Evolutionary conservation across 768 basidiomycete genomes (phyloP).

Genomic region (Dacryopinax spathularia): DNA sequence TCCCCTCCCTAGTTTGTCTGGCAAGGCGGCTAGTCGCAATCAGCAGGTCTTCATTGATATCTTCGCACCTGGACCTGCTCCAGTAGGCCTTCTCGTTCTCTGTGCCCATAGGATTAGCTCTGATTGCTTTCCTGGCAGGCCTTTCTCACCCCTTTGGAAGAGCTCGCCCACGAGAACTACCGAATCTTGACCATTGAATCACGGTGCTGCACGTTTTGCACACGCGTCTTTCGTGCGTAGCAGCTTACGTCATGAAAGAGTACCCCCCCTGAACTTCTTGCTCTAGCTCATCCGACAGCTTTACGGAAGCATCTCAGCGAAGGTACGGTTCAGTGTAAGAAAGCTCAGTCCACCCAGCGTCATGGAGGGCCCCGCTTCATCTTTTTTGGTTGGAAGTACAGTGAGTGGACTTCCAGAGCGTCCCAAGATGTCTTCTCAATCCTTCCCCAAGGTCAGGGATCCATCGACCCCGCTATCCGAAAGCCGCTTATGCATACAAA

Average conservation of each 20-base stretch:
- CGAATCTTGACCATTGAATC: background rate
- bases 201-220: constrained; percentile 2
- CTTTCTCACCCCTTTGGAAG: background rate
- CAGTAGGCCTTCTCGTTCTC: background rate
- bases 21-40: background rate
- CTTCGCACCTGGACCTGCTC: background rate
- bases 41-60: background rate
- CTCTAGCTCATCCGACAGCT: background rate
- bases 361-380: background rate
- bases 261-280: background rate
- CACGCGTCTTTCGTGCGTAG: background rate
- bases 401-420: background rate
- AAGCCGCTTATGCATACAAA: background rate
- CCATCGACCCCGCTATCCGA: background rate
- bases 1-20: background rate
- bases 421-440: background rate
- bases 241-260: background rate
- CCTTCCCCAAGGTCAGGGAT: background rate
- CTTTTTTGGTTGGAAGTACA: background rate
- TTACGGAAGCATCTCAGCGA: background rate
- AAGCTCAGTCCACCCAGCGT: background rate
- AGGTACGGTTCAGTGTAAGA: background rate
- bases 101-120: background rate
- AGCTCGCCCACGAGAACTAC: background rate
- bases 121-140: background rate